Evolutionary conservation across 176 grass and related monocot species (phyloP), one percentile per base, ranked within the genome.

Genomic region (Guadua angustifolia): DNA sequence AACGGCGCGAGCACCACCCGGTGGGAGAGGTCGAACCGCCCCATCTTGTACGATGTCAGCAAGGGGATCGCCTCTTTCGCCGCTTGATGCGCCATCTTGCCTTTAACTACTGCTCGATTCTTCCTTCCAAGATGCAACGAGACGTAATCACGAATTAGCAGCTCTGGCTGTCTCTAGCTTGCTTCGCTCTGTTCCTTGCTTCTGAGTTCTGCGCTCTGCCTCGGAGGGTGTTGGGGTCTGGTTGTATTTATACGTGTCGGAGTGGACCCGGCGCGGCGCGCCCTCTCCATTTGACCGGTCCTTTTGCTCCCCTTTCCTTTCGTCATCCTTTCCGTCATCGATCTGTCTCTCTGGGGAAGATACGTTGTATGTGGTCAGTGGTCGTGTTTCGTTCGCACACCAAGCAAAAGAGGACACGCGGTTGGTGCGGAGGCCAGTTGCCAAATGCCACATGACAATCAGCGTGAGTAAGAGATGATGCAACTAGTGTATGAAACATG

Each of bases 1-100:
- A 92, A 32, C 1, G 77, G 77, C 60, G 60, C 60, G 25, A 79
- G 77, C 77, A 38, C 70, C 72, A 79, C 46, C 0, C 62, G 62
- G 46, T 80, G 77, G 45, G 45, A 67, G 12, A 80, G 78, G 6
- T 53, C 29, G 19, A 80, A 10, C 42, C 2, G 70, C 0, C 87
- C 87, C 83, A 89, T 86, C 78, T 70, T 89, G 68, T 83, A 69
- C 3, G 83, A 73, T 32, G 38, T 74, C 64, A 89, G 5, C 35
- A 92, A 56, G 18, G 86, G 86, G 35, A 88, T 88, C 46, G 11
- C 32, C 24, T 39, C 46, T 15, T n/a, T 88, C 55, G 18, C 46
- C 24, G 43, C 60, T 15, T n/a, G 55, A n/a, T 10, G 0, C 22
- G 2, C 22, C 10, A 60, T 9, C 21, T 58, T 22, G 15, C 6